These are phyloP conservation scores for Detonula confervacea DNA, from an alignment of 352 stramenopile genomes.

Conservation along the genomic window DNA sequence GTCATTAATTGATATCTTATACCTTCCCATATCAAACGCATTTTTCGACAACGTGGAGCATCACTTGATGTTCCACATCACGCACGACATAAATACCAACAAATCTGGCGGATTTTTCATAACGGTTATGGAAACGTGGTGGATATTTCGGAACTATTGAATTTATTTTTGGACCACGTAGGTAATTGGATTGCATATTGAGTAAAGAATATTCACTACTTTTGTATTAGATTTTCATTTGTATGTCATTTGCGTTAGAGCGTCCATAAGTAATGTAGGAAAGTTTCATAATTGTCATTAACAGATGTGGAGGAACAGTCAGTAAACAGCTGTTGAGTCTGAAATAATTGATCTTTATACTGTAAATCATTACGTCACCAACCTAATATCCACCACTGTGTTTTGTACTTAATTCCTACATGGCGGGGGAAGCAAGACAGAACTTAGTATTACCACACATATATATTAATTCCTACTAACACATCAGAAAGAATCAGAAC, in stretches of 20 bases:
- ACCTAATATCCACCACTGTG: not conserved
- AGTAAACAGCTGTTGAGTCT: too few relatives aligned
- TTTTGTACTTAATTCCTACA: not conserved
- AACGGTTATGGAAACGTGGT: not conserved
- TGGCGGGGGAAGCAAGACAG: not conserved
- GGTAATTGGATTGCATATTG: not conserved
- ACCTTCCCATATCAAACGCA: not conserved
- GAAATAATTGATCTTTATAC: too few relatives aligned
- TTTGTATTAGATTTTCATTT: too few relatives aligned
- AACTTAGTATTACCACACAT: not conserved
- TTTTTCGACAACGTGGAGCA: not conserved
- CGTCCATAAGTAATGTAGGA: too few relatives aligned
- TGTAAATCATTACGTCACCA: not conserved
- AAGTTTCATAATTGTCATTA: too few relatives aligned
- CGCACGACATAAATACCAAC: too few relatives aligned
- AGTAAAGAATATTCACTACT: too few relatives aligned
- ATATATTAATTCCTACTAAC: not conserved
- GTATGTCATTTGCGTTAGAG: too few relatives aligned
- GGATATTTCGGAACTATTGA: not conserved
- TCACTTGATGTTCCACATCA: not conserved
- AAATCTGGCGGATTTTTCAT: too few relatives aligned
- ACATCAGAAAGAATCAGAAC: too few relatives aligned
- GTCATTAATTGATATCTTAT: too few relatives aligned
- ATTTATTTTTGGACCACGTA: not conserved
- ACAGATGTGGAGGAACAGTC: too few relatives aligned